These are phyloP conservation scores for Tuber calosporum DNA, from an alignment of 495 filamentous ascomycete species.

Conservation along the genomic window DNA sequence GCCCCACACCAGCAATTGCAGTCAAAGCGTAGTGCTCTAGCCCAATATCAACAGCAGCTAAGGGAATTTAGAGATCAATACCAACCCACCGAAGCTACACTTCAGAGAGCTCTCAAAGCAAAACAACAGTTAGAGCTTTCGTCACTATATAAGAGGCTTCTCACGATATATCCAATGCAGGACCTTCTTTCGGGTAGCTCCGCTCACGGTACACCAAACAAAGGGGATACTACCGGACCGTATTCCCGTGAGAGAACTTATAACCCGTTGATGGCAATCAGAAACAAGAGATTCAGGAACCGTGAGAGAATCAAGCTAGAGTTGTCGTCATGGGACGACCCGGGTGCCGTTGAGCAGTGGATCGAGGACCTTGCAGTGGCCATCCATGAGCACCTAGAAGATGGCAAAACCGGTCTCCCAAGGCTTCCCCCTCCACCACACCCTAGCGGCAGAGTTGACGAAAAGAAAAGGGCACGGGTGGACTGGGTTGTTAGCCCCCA, in stretches of 20 bases:
- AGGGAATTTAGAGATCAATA: constrained; percentile 34
- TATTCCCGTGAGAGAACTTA: constrained; percentile 22
- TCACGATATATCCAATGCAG: constrained; percentile 29
- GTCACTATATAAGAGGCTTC: constrained; percentile 32
- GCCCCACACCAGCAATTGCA: constrained; percentile 29
- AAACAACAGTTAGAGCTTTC: constrained; percentile 37
- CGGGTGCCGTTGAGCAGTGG: constrained; percentile 36
- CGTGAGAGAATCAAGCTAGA: constrained; percentile 40
- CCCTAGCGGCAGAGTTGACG: constrained; percentile 17
- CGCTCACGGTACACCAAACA: constrained; percentile 5
- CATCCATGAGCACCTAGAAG: constrained; percentile 18
- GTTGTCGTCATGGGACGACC: constrained; percentile 38
- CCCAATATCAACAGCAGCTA: constrained; percentile 28
- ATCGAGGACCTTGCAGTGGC: constrained; percentile 33
- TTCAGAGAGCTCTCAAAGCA: constrained; percentile 40
- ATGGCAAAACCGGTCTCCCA: constrained; percentile 8
- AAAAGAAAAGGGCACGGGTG: constrained; percentile 36
- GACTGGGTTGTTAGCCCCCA: constrained; percentile 39
- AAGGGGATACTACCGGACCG: background rate
- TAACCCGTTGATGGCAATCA: constrained; percentile 39
- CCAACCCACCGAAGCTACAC: constrained; percentile 38
- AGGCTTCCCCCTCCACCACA: constrained; percentile 34
- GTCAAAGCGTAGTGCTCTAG: constrained; percentile 22
- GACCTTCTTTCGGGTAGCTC: constrained; percentile 8
- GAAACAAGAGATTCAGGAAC: constrained; percentile 37